Base-by-base conservation (phyloP, 441 rosid genomes). In the Gossypium davidsonii region DNA sequence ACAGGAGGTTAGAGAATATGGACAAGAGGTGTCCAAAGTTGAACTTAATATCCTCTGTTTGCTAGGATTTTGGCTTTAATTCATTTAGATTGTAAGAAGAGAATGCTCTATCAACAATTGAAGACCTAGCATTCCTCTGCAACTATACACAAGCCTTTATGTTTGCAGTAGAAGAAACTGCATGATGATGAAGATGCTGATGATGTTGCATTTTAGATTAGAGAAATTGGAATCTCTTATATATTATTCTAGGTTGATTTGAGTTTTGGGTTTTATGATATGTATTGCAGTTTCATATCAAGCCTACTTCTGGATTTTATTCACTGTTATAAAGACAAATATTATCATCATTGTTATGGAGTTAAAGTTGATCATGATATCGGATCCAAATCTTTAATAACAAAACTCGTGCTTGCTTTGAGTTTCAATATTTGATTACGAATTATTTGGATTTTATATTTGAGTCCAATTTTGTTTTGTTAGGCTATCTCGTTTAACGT, bases 11-110 rank as follows among this genome's bases (percentile, higher is more conserved):
- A 62, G 67, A 37, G 67, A 37, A 37, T 8, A 9, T 17, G 48
- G 49, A 10, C 39, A 39, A 10, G 68, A 62, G 68, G 26, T 18
- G 39, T 37, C 31, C 51, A 0, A 64, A 66, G 56, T 66, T 66
- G 56, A 48, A 46, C 20, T 48, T 48, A 6, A 34, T 15, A 46
- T 14, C 70, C 70, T 20, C 34, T 21, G 18, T 14, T 66, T 66
- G 11, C 70, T 46, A 23, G 70, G 55, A 21, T 67, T 67, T 67
- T 67, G 57, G 70, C 21, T 48, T 6, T 55, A 55, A n/a, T 28
- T 28, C 17, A 14, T 7, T 25, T 67, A 3, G 21, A 67, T 48
- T 67, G 71, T 17, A 25, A 42, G 15, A 63, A 63, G 67, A 63
- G 68, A 63, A 39, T 63, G 25, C 23, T n/a, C 1, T 4, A 2